These are phyloP conservation scores for Bolboschoenus planiculmis DNA, from an alignment of 176 grass and related monocot genomes.

Conservation along the genomic window DNA sequence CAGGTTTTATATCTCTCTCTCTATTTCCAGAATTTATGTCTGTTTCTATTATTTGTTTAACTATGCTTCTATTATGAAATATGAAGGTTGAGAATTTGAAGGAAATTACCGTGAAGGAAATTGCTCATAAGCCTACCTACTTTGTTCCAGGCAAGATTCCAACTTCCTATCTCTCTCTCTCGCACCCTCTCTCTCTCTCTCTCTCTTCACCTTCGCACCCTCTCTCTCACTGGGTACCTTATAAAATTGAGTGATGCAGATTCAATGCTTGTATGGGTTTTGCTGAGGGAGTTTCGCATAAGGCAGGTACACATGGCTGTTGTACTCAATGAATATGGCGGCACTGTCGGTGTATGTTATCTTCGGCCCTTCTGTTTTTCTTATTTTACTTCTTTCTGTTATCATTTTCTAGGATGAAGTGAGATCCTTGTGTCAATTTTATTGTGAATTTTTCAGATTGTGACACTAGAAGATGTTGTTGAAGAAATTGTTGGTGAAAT, in stretches of 20 bases:
- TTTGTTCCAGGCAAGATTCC: conserved; percentile 78
- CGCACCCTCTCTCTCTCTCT: background rate
- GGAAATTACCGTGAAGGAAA: conserved; percentile 79
- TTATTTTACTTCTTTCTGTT: conserved; percentile 7
- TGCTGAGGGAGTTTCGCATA: conserved; percentile 89
- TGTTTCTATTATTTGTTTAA: background rate
- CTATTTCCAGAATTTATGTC: conserved; percentile 15
- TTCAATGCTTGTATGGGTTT: conserved; percentile 98
- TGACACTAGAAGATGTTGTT: conserved; percentile 95
- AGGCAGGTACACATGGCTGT: conserved; percentile 99
- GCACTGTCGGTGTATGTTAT: conserved; percentile 86
- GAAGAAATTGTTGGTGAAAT: conserved; percentile 99
- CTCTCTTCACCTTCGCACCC: conserved; percentile 16
- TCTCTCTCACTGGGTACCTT: background rate
- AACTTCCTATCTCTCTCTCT: conserved; percentile 14
- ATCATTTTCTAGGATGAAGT: background rate
- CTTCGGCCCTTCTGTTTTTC: conserved; percentile 25
- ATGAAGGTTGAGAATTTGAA: conserved; percentile 90
- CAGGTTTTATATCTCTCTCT: conserved; percentile 37
- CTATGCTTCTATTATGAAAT: conserved; percentile 20
- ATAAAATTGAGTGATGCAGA: conserved; percentile 47
- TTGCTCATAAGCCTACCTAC: conserved; percentile 78
- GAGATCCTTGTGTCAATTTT: background rate
- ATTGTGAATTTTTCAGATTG: conserved; percentile 49
- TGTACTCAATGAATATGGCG: conserved; percentile 96